These are phyloP conservation scores for Sclerotinia minor DNA, from an alignment of 2,329 filamentous ascomycete species.

Conservation along the genomic window DNA sequence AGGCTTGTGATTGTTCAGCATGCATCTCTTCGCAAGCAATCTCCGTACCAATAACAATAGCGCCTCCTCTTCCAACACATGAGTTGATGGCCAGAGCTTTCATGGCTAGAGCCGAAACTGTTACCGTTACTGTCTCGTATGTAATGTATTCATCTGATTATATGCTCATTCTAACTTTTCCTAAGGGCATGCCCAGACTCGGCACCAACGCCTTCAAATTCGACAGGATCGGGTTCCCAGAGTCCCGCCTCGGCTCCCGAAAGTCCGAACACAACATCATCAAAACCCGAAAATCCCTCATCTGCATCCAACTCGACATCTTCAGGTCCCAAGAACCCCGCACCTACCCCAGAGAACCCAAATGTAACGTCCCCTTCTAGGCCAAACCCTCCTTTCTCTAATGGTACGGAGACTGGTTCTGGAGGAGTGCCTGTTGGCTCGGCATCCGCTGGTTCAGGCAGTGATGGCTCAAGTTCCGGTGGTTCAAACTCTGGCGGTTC, in stretches of 20 bases:
- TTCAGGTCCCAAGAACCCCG: conserved; percentile 3
- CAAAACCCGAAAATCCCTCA: not conserved
- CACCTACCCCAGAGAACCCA: not conserved
- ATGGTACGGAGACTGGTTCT: not conserved
- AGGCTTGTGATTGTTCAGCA: conserved; percentile 19
- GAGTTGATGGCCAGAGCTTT: conserved; percentile 17
- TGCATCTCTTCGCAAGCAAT: conserved; percentile 3
- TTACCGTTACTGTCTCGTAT: conserved; percentile 20
- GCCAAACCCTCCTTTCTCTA: conserved; percentile 19
- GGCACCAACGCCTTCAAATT: conserved; percentile 1
- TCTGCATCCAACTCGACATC: not conserved
- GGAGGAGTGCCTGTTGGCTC: not conserved
- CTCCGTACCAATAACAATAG: conserved; percentile 12
- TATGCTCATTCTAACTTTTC: conserved; percentile 2
- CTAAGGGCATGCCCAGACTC: conserved; percentile 7
- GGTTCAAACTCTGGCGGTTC: not conserved
- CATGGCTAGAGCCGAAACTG: conserved; percentile 10
- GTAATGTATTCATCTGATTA: not conserved
- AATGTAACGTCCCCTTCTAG: conserved; percentile 11
- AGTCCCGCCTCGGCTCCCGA: not conserved
- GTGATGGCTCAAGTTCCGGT: not conserved
- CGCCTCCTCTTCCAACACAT: conserved; percentile 17
- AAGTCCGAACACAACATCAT: not conserved
- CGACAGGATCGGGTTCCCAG: not conserved
- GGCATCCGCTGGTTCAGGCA: not conserved